A percentile compares a stretch with the other conserved stretches of the same genome.
Evolutionary conservation across 768 basidiomycete genomes (phyloP).

Genomic region (Lyophyllum atratum): DNA sequence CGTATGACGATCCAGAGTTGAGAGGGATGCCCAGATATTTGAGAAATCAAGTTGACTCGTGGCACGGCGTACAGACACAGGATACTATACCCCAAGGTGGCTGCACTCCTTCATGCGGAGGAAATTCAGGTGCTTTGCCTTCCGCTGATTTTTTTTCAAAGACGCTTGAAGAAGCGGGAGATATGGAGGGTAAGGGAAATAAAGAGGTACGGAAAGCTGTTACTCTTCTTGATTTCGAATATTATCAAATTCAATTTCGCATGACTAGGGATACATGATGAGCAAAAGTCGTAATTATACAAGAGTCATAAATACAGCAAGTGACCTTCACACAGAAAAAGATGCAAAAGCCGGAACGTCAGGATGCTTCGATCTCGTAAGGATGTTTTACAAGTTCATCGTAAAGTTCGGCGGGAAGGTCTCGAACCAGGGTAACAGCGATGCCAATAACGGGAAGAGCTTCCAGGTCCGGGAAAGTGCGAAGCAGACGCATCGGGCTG

Average conservation of each 20-base stretch:
- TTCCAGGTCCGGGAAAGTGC: conserved; percentile 91
- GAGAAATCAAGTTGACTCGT: background rate
- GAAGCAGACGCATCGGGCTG: conserved; percentile 93
- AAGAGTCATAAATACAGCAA: conserved; percentile 5
- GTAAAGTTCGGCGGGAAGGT: conserved; percentile 84
- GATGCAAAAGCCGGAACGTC: conserved; percentile 5
- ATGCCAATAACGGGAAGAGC: conserved; percentile 88
- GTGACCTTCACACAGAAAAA: conserved; percentile 1
- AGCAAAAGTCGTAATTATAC: background rate
- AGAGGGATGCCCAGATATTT: no score
- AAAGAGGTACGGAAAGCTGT: background rate
- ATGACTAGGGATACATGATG: conserved; percentile 10
- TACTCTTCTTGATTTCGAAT: conserved; percentile 18
- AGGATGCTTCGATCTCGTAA: conserved; percentile 50
- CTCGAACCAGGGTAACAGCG: conserved; percentile 91
- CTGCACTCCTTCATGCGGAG: background rate
- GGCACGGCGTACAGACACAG: background rate
- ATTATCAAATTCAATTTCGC: conserved; percentile 17
- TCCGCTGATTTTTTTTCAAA: background rate
- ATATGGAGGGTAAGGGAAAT: background rate
- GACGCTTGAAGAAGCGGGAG: background rate
- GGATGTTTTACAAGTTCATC: conserved; percentile 90
- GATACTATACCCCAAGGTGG: background rate
- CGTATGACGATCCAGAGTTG: no score
- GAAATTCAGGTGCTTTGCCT: background rate